These are phyloP conservation scores for Trichosporon inkin DNA, from an alignment of 1,284 basidiomycete species.

Conservation along the genomic window DNA sequence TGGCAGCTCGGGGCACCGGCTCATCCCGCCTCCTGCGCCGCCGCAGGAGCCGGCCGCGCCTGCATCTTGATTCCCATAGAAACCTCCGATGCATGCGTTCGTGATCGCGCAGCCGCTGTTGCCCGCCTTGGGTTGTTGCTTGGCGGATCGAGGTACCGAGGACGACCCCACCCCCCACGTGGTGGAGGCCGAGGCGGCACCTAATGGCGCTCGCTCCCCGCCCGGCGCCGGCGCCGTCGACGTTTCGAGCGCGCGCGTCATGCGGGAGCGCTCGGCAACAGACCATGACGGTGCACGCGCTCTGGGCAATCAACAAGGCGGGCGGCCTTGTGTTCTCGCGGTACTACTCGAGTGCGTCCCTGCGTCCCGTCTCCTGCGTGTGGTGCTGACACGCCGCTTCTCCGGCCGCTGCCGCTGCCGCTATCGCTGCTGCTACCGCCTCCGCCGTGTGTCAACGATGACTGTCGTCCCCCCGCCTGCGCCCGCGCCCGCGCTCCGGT, in stretches of 20 bases:
- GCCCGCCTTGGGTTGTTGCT: no score
- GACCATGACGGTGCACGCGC: slow-evolving; percentile 45
- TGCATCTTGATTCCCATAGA: not conserved
- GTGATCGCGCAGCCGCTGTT: no score
- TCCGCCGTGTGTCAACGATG: not conserved
- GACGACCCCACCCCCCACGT: no score
- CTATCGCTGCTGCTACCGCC: not conserved
- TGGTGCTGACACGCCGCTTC: not conserved
- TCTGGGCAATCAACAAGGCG: slow-evolving; percentile 93
- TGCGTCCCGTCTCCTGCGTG: not conserved
- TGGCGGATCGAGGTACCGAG: no score
- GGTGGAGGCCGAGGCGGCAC: no score
- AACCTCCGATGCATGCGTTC: not conserved
- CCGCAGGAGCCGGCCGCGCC: not conserved
- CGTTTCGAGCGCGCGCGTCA: not conserved
- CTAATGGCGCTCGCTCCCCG: no score
- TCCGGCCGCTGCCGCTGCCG: no score
- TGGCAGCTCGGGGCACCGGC: not conserved
- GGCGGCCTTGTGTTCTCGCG: slow-evolving; percentile 93
- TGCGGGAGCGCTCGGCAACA: not conserved
- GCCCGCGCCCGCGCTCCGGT: not conserved
- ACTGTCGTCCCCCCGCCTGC: not conserved
- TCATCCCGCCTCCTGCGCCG: not conserved
- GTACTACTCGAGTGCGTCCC: slow-evolving; percentile 70
- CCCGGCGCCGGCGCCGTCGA: not conserved